Conservation (phyloP, 441 rosid genomes). For the Lepidium campestre region DNA sequence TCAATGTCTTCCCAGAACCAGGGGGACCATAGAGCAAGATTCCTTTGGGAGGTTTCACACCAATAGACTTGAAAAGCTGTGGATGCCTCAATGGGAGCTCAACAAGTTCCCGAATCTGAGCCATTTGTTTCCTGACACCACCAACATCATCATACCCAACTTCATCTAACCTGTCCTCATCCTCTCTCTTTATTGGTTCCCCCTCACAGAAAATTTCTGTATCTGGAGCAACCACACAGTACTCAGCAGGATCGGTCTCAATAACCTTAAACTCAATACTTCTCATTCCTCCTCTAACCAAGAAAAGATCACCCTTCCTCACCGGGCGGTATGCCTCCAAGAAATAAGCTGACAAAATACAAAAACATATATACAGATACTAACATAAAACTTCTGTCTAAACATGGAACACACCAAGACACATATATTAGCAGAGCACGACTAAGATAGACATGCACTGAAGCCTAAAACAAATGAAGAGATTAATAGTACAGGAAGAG, state of each 20-base stretch:
- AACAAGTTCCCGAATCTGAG: slow-evolving; percentile 77
- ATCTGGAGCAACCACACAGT: slow-evolving; percentile 34
- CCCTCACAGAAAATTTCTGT: slow-evolving; percentile 38
- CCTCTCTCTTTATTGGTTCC: slow-evolving; percentile 50
- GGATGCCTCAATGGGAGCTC: slow-evolving; percentile 77
- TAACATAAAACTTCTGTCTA: neutral
- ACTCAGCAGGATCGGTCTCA: slow-evolving; percentile 37
- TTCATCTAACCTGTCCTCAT: slow-evolving; percentile 58
- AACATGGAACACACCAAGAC: neutral
- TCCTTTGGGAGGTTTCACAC: slow-evolving; percentile 77
- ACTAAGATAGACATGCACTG: neutral
- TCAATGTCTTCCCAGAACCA: slow-evolving; percentile 35
- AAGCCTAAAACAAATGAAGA: neutral
- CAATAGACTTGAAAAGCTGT: slow-evolving; percentile 69
- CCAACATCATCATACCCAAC: slow-evolving; percentile 84
- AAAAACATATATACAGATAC: neutral
- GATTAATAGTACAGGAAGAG: neutral
- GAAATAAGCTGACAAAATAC: slow-evolving; percentile 28
- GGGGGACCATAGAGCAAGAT: slow-evolving; percentile 44
- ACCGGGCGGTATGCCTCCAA: slow-evolving; percentile 31
- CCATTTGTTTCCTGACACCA: slow-evolving; percentile 78
- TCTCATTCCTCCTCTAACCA: slow-evolving; percentile 39
- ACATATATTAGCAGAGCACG: neutral
- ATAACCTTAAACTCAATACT: slow-evolving; percentile 40
- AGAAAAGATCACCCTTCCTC: slow-evolving; percentile 37